Conservation (phyloP, 345 rosid species). For the Adansonia digitata region DNA sequence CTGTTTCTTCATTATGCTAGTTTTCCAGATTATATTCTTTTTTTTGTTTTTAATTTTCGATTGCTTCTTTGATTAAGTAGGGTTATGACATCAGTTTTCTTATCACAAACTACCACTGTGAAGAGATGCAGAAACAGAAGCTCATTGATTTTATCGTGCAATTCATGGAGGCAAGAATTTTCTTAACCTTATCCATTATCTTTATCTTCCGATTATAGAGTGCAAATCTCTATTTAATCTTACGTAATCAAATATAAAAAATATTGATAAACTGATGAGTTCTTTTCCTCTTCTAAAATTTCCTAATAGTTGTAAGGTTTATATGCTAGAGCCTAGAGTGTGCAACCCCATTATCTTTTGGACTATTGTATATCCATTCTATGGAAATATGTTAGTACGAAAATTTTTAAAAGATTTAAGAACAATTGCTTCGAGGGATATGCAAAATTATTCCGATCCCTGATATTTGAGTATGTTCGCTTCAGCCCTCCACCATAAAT, state of each 20-base stretch:
- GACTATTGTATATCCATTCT: background rate
- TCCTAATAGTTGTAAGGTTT: background rate
- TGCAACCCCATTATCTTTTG: background rate
- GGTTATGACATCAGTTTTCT: slow-evolving; percentile 98
- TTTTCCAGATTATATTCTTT: background rate
- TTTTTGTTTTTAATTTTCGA: background rate
- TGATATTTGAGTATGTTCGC: background rate
- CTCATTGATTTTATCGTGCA: slow-evolving; percentile 94
- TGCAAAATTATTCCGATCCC: background rate
- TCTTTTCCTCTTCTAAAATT: background rate
- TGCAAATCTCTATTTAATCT: background rate
- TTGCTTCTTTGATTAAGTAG: slow-evolving; percentile 37
- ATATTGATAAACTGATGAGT: background rate
- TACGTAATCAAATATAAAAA: background rate
- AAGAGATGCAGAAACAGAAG: slow-evolving; percentile 97
- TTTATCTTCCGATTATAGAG: background rate
- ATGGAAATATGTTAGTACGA: background rate
- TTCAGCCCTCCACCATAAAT: background rate
- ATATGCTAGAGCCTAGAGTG: background rate
- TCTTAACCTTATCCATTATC: slow-evolving; percentile 5
- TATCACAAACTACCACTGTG: slow-evolving; percentile 90
- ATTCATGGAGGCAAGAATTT: slow-evolving; percentile 89
- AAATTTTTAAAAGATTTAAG: background rate
- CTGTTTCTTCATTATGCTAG: background rate
- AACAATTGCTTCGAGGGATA: background rate